Percentiles rank a stretch among this genome's conserved stretches.
phyloP scores from a whole-genome alignment of 129 eudicot species.

The Scalesia atractyloides region DNA sequence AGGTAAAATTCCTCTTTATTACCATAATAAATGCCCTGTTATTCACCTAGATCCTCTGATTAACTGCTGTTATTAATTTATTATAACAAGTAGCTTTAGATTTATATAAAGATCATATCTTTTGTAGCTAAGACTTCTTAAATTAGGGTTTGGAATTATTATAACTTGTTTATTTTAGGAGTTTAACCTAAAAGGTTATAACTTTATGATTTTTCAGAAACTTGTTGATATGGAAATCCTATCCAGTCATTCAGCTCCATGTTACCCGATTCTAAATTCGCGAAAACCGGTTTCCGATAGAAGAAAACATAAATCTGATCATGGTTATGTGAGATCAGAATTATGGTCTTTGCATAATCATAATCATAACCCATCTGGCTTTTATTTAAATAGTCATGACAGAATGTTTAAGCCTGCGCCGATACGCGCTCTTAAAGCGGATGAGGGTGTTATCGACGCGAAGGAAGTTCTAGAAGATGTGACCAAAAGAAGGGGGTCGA shows the following conservation, averaged over 20 bases:
- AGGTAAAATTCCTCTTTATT: background rate
- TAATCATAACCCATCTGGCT: conserved; percentile 14
- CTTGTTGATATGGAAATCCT: conserved; percentile 56
- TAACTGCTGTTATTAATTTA: background rate
- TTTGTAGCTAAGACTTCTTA: background rate
- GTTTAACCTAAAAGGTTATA: background rate
- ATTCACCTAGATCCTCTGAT: conserved; percentile 1
- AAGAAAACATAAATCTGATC: conserved; percentile 22
- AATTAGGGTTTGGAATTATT: too few relatives aligned
- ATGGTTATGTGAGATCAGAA: conserved; percentile 31
- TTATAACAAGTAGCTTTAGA: background rate
- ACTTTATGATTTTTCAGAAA: conserved; percentile 36
- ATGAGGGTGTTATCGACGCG: conserved; percentile 51
- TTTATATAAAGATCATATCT: background rate
- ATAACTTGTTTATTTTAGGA: background rate
- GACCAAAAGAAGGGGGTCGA: conserved; percentile 34
- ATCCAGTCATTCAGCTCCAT: conserved; percentile 45
- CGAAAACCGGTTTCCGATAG: conserved; percentile 30
- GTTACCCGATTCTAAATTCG: conserved; percentile 28
- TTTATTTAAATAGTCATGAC: conserved; percentile 17
- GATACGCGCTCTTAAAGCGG: conserved; percentile 34
- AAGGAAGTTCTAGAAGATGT: conserved; percentile 37
- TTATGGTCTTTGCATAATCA: conserved; percentile 21
- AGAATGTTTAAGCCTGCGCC: conserved; percentile 16
- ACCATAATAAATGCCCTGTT: background rate